Evolutionary conservation across 768 basidiomycete species (phyloP).

Genomic region (Dentipellis sp.): DNA sequence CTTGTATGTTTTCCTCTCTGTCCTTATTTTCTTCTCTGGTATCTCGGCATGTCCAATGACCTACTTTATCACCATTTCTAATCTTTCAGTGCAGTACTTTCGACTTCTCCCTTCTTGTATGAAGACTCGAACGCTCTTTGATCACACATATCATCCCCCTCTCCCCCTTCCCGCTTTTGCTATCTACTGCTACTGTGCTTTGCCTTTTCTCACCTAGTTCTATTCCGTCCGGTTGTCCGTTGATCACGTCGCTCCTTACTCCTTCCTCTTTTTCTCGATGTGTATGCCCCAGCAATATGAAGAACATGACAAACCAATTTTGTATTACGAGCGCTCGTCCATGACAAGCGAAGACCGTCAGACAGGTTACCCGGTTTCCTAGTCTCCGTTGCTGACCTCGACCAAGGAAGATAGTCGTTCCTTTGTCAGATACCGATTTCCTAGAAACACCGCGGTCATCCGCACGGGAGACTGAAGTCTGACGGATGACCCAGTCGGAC

Average conservation of each 20-base stretch:
- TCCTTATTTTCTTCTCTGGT: conserved; percentile 2
- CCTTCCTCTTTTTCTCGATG: not conserved
- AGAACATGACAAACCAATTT: not conserved
- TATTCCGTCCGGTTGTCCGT: not conserved
- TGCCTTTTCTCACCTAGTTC: not conserved
- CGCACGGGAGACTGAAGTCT: no score
- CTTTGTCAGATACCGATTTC: no score
- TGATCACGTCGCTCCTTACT: conserved; percentile 1
- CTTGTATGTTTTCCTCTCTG: not conserved
- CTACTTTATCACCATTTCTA: not conserved
- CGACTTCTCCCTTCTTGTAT: not conserved
- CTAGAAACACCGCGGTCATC: no score
- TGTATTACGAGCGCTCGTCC: not conserved
- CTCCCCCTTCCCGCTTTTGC: not conserved
- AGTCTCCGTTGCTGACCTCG: no score
- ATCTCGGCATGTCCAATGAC: conserved; percentile 1
- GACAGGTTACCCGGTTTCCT: no score
- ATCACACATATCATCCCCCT: not conserved
- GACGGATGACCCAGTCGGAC: no score
- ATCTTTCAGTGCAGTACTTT: not conserved
- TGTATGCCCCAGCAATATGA: conserved; percentile 1
- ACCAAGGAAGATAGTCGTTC: no score
- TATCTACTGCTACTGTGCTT: not conserved
- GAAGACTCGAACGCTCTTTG: not conserved
- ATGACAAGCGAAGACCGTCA: no score